Conservation (phyloP, 306 rosid species). For the Begonia masoniana region DNA sequence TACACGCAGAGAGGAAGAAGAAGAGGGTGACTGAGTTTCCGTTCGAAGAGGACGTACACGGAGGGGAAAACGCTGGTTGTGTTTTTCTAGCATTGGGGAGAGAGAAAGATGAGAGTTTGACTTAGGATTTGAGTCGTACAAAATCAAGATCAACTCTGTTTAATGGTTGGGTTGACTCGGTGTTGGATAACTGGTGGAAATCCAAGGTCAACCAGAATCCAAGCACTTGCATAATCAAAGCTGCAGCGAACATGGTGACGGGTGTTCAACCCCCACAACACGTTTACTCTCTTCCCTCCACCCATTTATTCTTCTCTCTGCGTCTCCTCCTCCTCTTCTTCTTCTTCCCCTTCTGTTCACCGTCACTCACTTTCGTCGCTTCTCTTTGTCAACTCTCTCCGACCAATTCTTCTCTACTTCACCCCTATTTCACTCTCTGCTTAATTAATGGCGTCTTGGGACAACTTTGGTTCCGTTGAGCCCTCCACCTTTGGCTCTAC, state of each 20-base stretch:
- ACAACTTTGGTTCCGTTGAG: constrained; percentile 36
- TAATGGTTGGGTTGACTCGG: too few species aligned
- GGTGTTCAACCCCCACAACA: constrained; percentile 59
- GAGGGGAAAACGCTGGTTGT: too few species aligned
- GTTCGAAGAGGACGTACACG: too few species aligned
- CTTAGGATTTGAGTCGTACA: too few species aligned
- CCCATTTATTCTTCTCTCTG: constrained; percentile 3
- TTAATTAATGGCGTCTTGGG: constrained; percentile 38
- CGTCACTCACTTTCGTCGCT: neutral
- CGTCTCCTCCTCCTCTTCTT: neutral
- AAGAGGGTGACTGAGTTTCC: too few species aligned
- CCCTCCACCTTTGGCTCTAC: constrained; percentile 29
- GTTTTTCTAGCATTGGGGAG: too few species aligned
- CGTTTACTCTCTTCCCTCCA: constrained; percentile 43
- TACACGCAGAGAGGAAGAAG: too few species aligned
- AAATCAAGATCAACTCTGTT: too few species aligned
- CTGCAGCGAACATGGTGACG: constrained; percentile 22
- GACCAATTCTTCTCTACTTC: neutral
- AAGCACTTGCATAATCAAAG: too few species aligned
- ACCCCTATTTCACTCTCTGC: neutral
- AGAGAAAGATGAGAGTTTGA: too few species aligned
- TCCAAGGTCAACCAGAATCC: too few species aligned
- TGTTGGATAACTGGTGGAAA: too few species aligned
- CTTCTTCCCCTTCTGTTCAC: neutral
- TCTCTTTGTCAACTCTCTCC: neutral